These are phyloP conservation scores for Plenodomus biglobosus DNA, from an alignment of 2,329 filamentous ascomycete genomes.

Conservation along the genomic window DNA sequence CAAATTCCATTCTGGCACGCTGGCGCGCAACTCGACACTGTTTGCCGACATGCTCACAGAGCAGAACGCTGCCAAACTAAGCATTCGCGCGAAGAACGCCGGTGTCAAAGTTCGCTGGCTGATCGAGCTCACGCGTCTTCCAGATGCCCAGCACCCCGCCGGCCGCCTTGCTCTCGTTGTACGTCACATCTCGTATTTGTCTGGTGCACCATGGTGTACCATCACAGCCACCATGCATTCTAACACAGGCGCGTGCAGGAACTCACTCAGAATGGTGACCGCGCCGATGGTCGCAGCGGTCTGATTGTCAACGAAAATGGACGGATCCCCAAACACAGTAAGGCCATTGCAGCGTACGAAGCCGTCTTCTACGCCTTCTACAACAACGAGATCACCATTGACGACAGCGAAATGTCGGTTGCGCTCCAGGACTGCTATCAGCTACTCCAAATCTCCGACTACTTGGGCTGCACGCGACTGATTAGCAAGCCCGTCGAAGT, in stretches of 20 bases:
- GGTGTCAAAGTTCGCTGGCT: slow-evolving; percentile 37
- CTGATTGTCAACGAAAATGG: slow-evolving; percentile 43
- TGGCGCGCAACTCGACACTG: slow-evolving; percentile 36
- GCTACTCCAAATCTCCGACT: slow-evolving; percentile 51
- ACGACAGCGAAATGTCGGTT: slow-evolving; percentile 42
- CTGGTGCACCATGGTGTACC: not conserved
- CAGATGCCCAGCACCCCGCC: slow-evolving; percentile 18
- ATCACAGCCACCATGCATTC: not conserved
- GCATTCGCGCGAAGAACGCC: slow-evolving; percentile 22
- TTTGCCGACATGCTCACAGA: slow-evolving; percentile 37
- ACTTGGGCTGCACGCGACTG: slow-evolving; percentile 47
- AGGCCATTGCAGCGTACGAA: slow-evolving; percentile 44
- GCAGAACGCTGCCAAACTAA: slow-evolving; percentile 30
- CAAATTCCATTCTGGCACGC: slow-evolving; percentile 40
- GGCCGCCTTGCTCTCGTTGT: slow-evolving; percentile 34
- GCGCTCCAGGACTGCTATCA: slow-evolving; percentile 47
- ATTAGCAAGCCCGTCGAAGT: slow-evolving; percentile 52
- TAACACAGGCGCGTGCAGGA: slow-evolving; percentile 26
- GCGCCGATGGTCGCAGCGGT: slow-evolving; percentile 16
- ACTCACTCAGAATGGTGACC: slow-evolving; percentile 38
- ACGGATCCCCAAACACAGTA: slow-evolving; percentile 26
- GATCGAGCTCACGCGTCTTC: slow-evolving; percentile 34
- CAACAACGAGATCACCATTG: slow-evolving; percentile 46
- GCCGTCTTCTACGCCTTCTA: slow-evolving; percentile 53
- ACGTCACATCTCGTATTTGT: slow-evolving; percentile 7